Evolutionary conservation across 495 filamentous ascomycete genomes (phyloP).

Genomic region (Trichoderma erinaceum): DNA sequence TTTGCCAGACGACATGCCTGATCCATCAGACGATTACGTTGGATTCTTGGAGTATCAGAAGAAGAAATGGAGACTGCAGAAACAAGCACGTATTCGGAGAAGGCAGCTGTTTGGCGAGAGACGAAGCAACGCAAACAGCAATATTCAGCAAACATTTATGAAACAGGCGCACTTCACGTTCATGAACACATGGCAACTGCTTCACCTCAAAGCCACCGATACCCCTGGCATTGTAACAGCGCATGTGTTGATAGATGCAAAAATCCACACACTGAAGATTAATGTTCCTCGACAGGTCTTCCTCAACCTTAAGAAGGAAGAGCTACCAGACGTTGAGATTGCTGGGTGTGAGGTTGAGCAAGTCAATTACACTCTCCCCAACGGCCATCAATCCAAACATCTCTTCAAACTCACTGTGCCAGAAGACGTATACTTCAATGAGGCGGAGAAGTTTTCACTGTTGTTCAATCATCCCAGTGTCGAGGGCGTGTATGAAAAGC

Average conservation of each 20-base stretch:
- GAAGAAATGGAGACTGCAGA: constrained; percentile 98
- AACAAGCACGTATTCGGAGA: constrained; percentile 78
- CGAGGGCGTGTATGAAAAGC: constrained; percentile 93
- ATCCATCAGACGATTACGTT: constrained; percentile 76
- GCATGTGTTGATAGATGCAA: constrained; percentile 87
- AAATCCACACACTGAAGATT: constrained; percentile 80
- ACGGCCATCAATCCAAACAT: constrained; percentile 89
- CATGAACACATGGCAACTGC: constrained; percentile 86
- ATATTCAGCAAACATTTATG: constrained; percentile 80
- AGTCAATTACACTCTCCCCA: constrained; percentile 84
- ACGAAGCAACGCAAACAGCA: constrained; percentile 60
- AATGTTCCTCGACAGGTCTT: constrained; percentile 86
- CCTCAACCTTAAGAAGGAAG: constrained; percentile 79
- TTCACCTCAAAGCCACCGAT: constrained; percentile 76
- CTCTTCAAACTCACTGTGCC: constrained; percentile 88
- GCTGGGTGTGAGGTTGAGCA: constrained; percentile 84
- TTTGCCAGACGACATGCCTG: constrained; percentile 80
- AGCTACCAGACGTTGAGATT: constrained; percentile 85
- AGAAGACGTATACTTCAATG: constrained; percentile 78
- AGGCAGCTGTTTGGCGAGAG: constrained; percentile 88
- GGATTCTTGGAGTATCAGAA: constrained; percentile 95
- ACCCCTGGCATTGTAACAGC: constrained; percentile 80
- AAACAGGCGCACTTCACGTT: constrained; percentile 86
- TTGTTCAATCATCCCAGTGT: constrained; percentile 90
- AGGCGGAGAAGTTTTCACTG: constrained; percentile 70